Base-by-base conservation (phyloP, 176 grass and related monocot genomes). In the Tillandsia fasciculata region DNA sequence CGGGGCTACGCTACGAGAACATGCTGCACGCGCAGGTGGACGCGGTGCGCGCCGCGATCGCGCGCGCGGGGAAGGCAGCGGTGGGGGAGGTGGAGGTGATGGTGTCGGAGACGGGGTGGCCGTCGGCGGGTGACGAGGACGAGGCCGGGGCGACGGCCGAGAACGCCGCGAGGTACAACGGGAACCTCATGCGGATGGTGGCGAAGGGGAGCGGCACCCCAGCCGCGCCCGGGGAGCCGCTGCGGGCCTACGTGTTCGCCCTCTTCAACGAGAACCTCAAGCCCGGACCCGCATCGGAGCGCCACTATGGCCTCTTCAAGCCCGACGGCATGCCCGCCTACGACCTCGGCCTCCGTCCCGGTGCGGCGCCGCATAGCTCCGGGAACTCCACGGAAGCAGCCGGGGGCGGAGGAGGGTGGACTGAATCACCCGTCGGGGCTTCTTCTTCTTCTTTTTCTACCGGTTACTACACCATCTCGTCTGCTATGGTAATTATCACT, bases 51-150 rank as follows among this genome's bases (percentile, higher is more conserved):
- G 56, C 83, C 0, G 92, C 92, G 5, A 96, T 96, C 3, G 66
- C 73, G 66, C 33, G 33, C 33, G 33, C 33, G 53, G 22, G 12
- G 92, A 82, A 4, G 70, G 86, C 58, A 82, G 77, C 67, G 77
- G 77, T 64, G 77, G 83, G 12, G 78, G 65, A 52, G 42, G 67
- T 91, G 71, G 92, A 91, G 71, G 82, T 91, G 12, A 67, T 66
- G 9, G 92, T 96, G 23, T 96, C 92, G 29, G 92, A 96, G 81
- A 96, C 92, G 0, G 92, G 92, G n/a, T 96, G 92, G 92, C 92
- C 92, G 52, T 91, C 88, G 48, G 52, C 61, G 29, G 92, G 92
- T 0, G 88, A 91, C 80, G 70, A 52, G 3, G 83, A 88, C 51
- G 92, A 96, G 80, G 72, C 88, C 18, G 92, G 92, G 3, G 85